phyloP scores from a whole-genome alignment of 2,329 filamentous ascomycete genomes.

The Phyllosticta capitalensis region DNA sequence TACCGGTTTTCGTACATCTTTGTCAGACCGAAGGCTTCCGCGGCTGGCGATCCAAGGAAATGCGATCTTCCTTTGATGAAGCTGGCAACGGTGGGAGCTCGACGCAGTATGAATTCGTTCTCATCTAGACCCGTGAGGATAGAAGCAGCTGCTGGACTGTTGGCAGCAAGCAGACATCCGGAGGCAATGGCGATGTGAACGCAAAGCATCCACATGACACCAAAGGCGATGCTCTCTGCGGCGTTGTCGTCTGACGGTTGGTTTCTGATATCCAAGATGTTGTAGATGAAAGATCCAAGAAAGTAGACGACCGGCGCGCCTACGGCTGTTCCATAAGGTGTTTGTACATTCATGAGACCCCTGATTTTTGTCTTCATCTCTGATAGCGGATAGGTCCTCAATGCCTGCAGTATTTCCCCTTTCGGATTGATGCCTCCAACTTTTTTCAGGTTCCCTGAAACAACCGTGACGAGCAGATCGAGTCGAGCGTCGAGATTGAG shows the following conservation, averaged over 20 bases:
- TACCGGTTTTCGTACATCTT: conserved; percentile 9
- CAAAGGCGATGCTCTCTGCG: conserved; percentile 21
- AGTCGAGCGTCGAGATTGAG: not conserved
- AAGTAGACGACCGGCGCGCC: conserved; percentile 12
- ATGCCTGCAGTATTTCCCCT: conserved; percentile 19
- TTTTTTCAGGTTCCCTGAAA: not conserved
- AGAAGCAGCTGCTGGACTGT: conserved; percentile 17
- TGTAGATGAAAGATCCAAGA: conserved; percentile 9
- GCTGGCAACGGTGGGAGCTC: not conserved
- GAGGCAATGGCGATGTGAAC: conserved; percentile 22
- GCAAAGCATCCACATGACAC: conserved; percentile 23
- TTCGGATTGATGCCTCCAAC: not conserved
- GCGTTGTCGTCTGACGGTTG: conserved; percentile 17
- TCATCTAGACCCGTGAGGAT: not conserved
- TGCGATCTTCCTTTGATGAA: not conserved
- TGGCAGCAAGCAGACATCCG: conserved; percentile 22
- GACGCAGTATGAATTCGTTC: not conserved
- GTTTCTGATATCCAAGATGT: conserved; percentile 6
- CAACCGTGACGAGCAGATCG: not conserved
- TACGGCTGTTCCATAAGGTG: conserved; percentile 6
- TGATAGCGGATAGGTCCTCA: conserved; percentile 12
- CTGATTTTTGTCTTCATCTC: conserved; percentile 12
- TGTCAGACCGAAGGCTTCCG: not conserved
- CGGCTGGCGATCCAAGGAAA: not conserved
- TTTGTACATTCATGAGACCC: conserved; percentile 6